Base-by-base conservation (phyloP, 768 basidiomycete species). In the Gymnopilus dilepis region DNA sequence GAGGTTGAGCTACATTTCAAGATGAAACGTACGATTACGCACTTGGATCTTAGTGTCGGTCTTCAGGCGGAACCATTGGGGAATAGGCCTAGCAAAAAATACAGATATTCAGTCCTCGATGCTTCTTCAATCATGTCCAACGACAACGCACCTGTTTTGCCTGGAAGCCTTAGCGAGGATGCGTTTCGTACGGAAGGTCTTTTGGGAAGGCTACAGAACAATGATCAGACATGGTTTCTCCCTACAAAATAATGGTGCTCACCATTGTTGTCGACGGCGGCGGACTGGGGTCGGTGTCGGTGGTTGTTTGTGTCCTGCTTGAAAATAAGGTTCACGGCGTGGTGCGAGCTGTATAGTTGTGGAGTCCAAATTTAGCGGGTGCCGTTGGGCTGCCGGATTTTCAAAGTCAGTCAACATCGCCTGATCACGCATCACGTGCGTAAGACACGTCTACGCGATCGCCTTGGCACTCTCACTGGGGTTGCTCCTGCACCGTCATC, bases 1-100 rank as follows among this genome's bases (percentile, higher is more conserved):
- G 22, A 31, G 47, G 21, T 31, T 42, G 37, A 40, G 33, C 26
- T 15, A 13, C 15, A 5, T 45, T 15, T 12, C 41, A n/a, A 4
- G 33, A 5, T 3, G 9, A 6, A 45, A 21, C 4, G 34, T 3
- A 26, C 26, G 15, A 30, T 72, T 37, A 73, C 82, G 70, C 71
- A 92, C 92, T 80, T 94, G 92, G 69, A 94, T 96, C 84, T 97
- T 96, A 65, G 91, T 91, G 76, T 95, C 97, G 71, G 92, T 87
- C 86, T 97, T 98, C 64, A 96, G 83, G 68, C 95, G 94, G 88
- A 97, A 98, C 97, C 97, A 99, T 74, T 98, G 97, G 67, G 97
- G 97, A 64, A 99, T 98, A 64, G 97, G 97, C 75, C 93, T 95
- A 53, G 31, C 9, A 59, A 54, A 28, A 56, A 58, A 45, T 33